A percentile compares a stretch with the other conserved stretches of the same genome.
Evolutionary conservation across 2,329 filamentous ascomycete species (phyloP).

Genomic region (Sphaerostilbella broomeana): DNA sequence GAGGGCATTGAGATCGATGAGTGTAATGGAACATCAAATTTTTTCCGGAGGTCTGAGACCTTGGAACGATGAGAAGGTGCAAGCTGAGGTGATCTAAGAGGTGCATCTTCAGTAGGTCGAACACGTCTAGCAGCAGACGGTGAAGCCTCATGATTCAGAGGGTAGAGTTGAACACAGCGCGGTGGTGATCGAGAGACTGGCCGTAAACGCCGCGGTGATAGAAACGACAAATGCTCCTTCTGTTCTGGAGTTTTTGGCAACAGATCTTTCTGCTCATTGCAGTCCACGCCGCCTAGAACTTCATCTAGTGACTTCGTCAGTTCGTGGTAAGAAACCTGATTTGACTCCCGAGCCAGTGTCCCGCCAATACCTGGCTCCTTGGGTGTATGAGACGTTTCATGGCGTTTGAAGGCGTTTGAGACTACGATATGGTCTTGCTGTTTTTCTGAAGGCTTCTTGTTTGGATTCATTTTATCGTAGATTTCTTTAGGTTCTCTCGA

Average conservation of each 20-base stretch:
- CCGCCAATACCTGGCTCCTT: too few species aligned
- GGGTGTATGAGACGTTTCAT: too few species aligned
- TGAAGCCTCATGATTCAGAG: not conserved
- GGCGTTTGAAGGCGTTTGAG: too few species aligned
- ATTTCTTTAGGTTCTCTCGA: too few species aligned
- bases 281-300: not conserved
- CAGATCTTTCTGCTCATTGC: not conserved
- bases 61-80: constrained; percentile 6
- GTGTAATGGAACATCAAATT: constrained; percentile 16
- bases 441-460: not conserved
- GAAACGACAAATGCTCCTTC: not conserved
- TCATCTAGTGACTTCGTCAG: too few species aligned
- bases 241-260: not conserved
- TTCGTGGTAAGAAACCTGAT: too few species aligned
- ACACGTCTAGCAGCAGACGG: too few species aligned
- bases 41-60: constrained; percentile 18
- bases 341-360: too few species aligned
- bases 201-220: not conserved
- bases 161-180: not conserved
- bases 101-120: too few species aligned
- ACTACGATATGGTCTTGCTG: too few species aligned
- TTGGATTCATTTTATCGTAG: too few species aligned
- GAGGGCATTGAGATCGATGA: constrained; percentile 11
- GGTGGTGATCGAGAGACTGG: not conserved
- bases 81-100: too few species aligned